phyloP scores from a whole-genome alignment of 108 stramenopile species.

The Skeletonema potamos region DNA sequence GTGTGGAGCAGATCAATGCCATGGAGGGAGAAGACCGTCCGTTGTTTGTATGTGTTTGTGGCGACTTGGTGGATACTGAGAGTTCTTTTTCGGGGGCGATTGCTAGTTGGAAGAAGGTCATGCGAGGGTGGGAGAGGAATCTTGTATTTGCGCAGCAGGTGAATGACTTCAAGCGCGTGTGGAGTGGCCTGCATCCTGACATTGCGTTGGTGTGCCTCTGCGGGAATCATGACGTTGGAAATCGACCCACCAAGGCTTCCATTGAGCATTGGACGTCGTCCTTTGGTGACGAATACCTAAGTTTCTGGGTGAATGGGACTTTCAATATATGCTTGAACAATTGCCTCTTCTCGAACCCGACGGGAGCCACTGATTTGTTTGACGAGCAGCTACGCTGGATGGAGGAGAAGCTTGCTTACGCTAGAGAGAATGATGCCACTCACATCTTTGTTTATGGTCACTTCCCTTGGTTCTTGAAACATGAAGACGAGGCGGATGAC shows the following conservation, averaged over 20 bases:
- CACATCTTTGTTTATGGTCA: slow-evolving; percentile 35
- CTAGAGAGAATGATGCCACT: slow-evolving; percentile 25
- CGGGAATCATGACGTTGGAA: slow-evolving; percentile 54
- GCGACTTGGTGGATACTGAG: slow-evolving; percentile 36
- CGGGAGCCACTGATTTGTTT: slow-evolving; percentile 22
- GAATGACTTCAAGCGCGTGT: slow-evolving; percentile 36
- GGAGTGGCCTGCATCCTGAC: slow-evolving; percentile 24
- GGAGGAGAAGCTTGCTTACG: slow-evolving; percentile 25
- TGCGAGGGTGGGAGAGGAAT: slow-evolving; percentile 26
- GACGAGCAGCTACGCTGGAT: slow-evolving; percentile 21
- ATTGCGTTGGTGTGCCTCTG: slow-evolving; percentile 52
- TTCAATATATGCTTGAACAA: slow-evolving; percentile 33
- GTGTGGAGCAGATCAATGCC: slow-evolving; percentile 25
- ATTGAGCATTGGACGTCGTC: slow-evolving; percentile 26
- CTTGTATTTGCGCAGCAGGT: slow-evolving; percentile 24
- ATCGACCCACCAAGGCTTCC: slow-evolving; percentile 30
- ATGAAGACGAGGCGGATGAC: slow-evolving; percentile 33
- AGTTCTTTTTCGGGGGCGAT: slow-evolving; percentile 23
- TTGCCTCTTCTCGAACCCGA: slow-evolving; percentile 22
- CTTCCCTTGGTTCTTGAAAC: slow-evolving; percentile 36
- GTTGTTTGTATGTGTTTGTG: slow-evolving; percentile 30
- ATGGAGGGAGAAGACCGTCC: slow-evolving; percentile 32
- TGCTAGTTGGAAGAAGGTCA: slow-evolving; percentile 32
- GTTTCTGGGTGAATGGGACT: slow-evolving; percentile 27
- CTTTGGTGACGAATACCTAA: slow-evolving; percentile 39